These are phyloP conservation scores for Boletales sp. DNA, from an alignment of 768 basidiomycete genomes.

Conservation along the genomic window DNA sequence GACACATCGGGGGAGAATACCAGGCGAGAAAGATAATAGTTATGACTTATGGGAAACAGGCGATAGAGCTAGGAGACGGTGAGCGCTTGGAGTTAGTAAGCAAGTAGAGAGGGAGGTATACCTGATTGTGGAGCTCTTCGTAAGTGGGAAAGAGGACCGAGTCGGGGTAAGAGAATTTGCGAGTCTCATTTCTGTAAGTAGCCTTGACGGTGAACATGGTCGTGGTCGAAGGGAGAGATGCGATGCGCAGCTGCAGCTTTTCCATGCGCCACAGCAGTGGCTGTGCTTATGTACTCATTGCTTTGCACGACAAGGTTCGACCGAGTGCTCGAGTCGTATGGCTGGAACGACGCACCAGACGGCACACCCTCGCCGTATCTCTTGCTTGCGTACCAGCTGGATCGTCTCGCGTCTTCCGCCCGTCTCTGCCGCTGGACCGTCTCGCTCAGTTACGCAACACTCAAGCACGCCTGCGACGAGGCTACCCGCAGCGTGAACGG, in stretches of 20 bases:
- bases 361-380: constrained; percentile 57
- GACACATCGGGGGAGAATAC: constrained; percentile 64
- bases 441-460: constrained; percentile 34
- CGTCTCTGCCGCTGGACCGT: constrained; percentile 48
- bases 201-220: constrained; percentile 77
- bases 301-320: constrained; percentile 64
- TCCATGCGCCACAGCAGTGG: too few relatives aligned
- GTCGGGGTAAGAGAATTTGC: constrained; percentile 58
- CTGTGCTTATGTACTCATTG: constrained; percentile 23
- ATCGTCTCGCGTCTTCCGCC: constrained; percentile 55
- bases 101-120: constrained; percentile 27
- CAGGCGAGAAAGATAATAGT: constrained; percentile 62
- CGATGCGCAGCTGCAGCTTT: too few relatives aligned
- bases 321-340: constrained; percentile 36
- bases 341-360: constrained; percentile 56
- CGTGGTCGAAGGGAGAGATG: constrained; percentile 4
- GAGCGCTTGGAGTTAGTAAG: constrained; percentile 12
- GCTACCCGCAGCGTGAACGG: constrained; percentile 35
- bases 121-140: constrained; percentile 59
- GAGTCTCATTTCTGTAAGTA: constrained; percentile 67
- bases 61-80: constrained; percentile 54
- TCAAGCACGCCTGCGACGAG: constrained; percentile 45
- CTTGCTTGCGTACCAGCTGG: constrained; percentile 56
- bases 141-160: constrained; percentile 58
- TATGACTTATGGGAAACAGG: constrained; percentile 60